Conservation (phyloP, 2,329 filamentous ascomycete species). For the Fusarium sp. region DNA sequence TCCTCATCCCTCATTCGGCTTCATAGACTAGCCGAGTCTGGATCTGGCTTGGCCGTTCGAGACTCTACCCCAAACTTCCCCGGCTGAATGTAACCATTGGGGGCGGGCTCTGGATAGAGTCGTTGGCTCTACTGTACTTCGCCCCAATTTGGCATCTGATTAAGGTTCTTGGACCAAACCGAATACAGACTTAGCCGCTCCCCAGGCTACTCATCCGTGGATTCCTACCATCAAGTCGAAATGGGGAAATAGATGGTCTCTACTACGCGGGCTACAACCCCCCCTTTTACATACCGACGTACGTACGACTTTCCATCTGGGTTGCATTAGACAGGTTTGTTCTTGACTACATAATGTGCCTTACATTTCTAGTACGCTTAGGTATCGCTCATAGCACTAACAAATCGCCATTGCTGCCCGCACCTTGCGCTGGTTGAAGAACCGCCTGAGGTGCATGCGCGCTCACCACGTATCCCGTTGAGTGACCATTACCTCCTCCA, state of each 20-base stretch:
- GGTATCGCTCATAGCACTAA: slow-evolving; percentile 65
- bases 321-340: slow-evolving; percentile 12
- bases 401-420: slow-evolving; percentile 76
- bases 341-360: slow-evolving; percentile 20
- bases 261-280: neutral
- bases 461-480: slow-evolving; percentile 77
- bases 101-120: slow-evolving; percentile 7
- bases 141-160: slow-evolving; percentile 32
- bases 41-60: slow-evolving; percentile 11
- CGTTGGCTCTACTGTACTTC: slow-evolving; percentile 20
- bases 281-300: neutral
- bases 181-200: slow-evolving; percentile 25
- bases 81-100: slow-evolving; percentile 11
- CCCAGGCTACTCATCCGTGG: slow-evolving; percentile 8
- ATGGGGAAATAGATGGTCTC: slow-evolving; percentile 7
- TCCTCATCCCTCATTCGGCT: slow-evolving; percentile 7
- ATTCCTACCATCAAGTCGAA: slow-evolving; percentile 20
- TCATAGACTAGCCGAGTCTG: slow-evolving; percentile 13
- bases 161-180: slow-evolving; percentile 41
- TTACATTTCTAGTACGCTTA: slow-evolving; percentile 34
- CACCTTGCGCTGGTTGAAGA: slow-evolving; percentile 74
- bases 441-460: slow-evolving; percentile 82
- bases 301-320: slow-evolving; percentile 2
- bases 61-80: slow-evolving; percentile 18
- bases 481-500: slow-evolving; percentile 66